Percentiles rank a stretch among this genome's conserved stretches.
phyloP scores from a whole-genome alignment of 805 yeast species.

The Ogataea methylovora region DNA sequence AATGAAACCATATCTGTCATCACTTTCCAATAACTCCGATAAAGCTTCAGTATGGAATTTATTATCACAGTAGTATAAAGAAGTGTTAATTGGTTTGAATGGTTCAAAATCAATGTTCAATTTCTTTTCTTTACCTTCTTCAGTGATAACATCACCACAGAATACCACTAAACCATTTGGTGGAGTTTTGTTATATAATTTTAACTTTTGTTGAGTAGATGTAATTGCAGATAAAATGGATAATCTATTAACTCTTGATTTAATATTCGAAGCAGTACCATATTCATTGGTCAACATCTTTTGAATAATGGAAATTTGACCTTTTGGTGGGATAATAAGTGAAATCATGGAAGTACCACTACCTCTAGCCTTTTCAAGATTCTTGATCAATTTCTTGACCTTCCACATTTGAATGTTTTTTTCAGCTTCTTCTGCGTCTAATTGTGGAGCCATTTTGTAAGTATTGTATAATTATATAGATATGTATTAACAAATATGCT shows the following conservation, averaged over 20 bases:
- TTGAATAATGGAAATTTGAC: constrained; percentile 81
- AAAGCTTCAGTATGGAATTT: constrained; percentile 97
- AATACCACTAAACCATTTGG: constrained; percentile 91
- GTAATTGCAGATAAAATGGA: constrained; percentile 96
- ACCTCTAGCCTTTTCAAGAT: constrained; percentile 88
- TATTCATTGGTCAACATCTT: constrained; percentile 96
- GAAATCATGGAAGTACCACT: constrained; percentile 99
- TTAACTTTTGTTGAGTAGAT: constrained; percentile 94
- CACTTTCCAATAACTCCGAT: constrained; percentile 87
- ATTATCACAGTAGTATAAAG: constrained; percentile 91
- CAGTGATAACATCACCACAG: constrained; percentile 97
- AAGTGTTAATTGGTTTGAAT: constrained; percentile 97
- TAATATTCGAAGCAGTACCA: constrained; percentile 97
- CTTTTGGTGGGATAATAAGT: constrained; percentile 89
- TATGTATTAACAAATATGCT: no score
- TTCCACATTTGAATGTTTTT: constrained; percentile 99
- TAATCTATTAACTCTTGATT: constrained; percentile 93
- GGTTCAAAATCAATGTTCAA: constrained; percentile 97
- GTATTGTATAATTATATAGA: no score
- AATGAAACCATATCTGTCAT: constrained; percentile 94
- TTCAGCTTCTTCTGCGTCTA: constrained; percentile 79
- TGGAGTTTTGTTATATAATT: constrained; percentile 84
- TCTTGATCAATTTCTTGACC: constrained; percentile 88
- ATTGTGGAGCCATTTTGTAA: constrained; percentile 28
- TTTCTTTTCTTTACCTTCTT: constrained; percentile 96